phyloP scores from a whole-genome alignment of 2,329 filamentous ascomycete genomes.

The Pseudopyricularia cyperi region DNA sequence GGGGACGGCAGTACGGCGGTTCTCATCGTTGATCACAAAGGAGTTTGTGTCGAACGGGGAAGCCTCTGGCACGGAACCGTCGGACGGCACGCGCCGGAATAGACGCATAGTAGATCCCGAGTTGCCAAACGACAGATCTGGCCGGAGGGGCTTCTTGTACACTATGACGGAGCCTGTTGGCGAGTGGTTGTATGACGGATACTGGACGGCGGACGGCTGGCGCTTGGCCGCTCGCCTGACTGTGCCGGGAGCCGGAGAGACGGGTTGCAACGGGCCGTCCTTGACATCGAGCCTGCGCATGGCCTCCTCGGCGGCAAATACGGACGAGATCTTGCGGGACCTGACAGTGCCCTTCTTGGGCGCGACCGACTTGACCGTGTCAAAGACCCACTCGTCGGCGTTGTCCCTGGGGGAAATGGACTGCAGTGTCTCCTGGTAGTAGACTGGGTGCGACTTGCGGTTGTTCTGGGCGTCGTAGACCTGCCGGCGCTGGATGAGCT shows the following conservation, averaged over 20 bases:
- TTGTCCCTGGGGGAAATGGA: slow-evolving; percentile 54
- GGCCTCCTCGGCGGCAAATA: slow-evolving; percentile 45
- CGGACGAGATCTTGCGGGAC: slow-evolving; percentile 42
- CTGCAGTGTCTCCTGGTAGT: slow-evolving; percentile 86
- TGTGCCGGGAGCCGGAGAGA: slow-evolving; percentile 34
- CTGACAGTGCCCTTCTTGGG: slow-evolving; percentile 39
- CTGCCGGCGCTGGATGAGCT: slow-evolving; percentile 72
- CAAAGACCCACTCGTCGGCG: slow-evolving; percentile 87
- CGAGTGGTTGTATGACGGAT: slow-evolving; percentile 1
- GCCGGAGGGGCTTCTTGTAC: slow-evolving; percentile 65
- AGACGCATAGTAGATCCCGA: slow-evolving; percentile 82
- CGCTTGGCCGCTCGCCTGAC: slow-evolving; percentile 46
- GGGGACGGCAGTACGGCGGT: slow-evolving; percentile 35
- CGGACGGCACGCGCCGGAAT: slow-evolving; percentile 75
- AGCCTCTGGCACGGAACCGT: slow-evolving; percentile 37
- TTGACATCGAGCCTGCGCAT: slow-evolving; percentile 48
- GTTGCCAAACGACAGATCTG: slow-evolving; percentile 90
- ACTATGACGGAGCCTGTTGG: slow-evolving; percentile 6
- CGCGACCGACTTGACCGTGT: slow-evolving; percentile 69
- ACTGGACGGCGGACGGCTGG: slow-evolving; percentile 23
- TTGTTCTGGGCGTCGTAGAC: slow-evolving; percentile 67
- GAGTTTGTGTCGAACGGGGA: slow-evolving; percentile 17
- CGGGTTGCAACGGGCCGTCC: slow-evolving; percentile 43
- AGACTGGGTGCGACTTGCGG: slow-evolving; percentile 58
- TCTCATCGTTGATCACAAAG: slow-evolving; percentile 40